Base-by-base conservation (phyloP, 257 asterid species). In the Eucommia ulmoides region DNA sequence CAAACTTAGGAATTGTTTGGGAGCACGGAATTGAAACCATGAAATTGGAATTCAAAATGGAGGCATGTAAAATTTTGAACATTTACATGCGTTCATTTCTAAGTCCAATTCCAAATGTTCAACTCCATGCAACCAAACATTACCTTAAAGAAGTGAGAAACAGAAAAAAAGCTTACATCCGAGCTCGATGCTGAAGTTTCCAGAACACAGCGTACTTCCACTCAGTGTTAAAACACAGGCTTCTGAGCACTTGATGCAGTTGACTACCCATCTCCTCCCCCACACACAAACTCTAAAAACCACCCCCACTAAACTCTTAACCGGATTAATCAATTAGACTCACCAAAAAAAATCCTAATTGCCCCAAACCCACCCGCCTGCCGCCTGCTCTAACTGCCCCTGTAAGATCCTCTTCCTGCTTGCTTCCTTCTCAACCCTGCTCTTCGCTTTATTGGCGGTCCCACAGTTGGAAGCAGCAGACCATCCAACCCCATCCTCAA, bases 351-450 rank as follows among this genome's bases (percentile, higher is more conserved):
- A 38, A 15, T 15, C 45, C 15, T 3, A 38, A 38, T 16, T 5
- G 12, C 38, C 12, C 6, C 6, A 66, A 61, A 76, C 56, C 56
- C 60, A 49, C 69, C 73, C 58, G 33, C 66, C 61, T 68, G 66
- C 72, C 68, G 69, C 84, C 81, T 70, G 60, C 29, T 71, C 93
- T 89, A 89, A 69, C 98, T 89, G 54, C 98, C 96, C 58, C 98
- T 80, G 67, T 89, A 89, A 60, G 98, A 89, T 69, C 98, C 98
- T 80, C 98, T 85, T 33, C 98, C 98, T 10, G 98, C 98, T 61
- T 89, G 98, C 69, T 89, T 89, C 86, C 96, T 82, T 71, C 94
- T 80, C 84, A 89, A 61, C 70, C 79, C 75, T 29, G 75, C 75
- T 57, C 85, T 69, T 75, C 96, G 80, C 77, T 85, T 83, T 66